Base-by-base conservation (phyloP, 2,329 filamentous ascomycete species). In the Aspergillus alliaceus region DNA sequence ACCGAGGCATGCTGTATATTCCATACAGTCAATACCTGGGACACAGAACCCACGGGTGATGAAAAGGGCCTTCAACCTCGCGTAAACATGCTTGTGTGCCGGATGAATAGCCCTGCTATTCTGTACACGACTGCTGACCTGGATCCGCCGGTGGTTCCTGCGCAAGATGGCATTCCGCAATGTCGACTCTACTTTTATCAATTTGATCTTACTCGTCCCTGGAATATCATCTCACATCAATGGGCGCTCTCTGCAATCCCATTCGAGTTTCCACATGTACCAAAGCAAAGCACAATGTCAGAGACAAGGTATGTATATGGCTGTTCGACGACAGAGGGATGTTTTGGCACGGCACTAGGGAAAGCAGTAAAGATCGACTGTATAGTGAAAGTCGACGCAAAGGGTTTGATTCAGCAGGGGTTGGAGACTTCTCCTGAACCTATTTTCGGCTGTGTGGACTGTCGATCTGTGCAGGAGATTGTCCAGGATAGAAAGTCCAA, bases 21-120 rank as follows among this genome's bases (percentile, higher is more conserved):
- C 59, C 88, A 90, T 64, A 89, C 87, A 0, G 88, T 86, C 1
- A 90, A 89, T 63, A 84, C 84, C 1, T 91, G 88, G 88, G 86
- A 90, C 52, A 79, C 81, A 3, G 61, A 71, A 2, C 58, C 72
- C 15, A 27, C 66, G 1, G 62, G 31, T 2, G 8, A 9, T 32
- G 7, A 12, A 3, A 12, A 69, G 18, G 56, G 59, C 18, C 65
- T 65, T 15, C 75, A 78, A 1, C 84, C 90, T 5, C 86, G 8
- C 7, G 7, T 32, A 4, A 32, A 87, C 64, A 81, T 90, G 66
- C 76, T 90, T 1, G 84, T 82, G 1, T 90, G 88, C 62, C 83
- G 88, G 3, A 75, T 90, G 39, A 90, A 86, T 1, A 87, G 86
- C 2, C 84, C 86, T 0, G 84, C 84, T 0, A 70, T 89, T 2